phyloP scores from a whole-genome alignment of 1,284 basidiomycete species.

The Austroboletus olivaceoglutinosus region DNA sequence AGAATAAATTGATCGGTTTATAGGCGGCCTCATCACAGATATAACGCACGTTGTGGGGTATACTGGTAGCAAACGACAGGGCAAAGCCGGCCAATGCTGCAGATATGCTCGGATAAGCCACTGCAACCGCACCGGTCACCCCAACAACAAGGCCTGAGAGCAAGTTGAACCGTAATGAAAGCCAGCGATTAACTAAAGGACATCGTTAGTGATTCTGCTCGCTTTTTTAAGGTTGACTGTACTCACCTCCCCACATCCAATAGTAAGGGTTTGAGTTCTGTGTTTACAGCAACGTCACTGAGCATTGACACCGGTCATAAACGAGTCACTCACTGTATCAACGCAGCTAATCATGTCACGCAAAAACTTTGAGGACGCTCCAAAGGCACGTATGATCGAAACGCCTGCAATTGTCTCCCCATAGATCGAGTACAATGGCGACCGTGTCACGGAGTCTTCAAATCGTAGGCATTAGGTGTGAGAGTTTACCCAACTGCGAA shows the following conservation, averaged over 20 bases:
- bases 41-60: constrained; percentile 67
- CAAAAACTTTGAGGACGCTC: constrained; percentile 82
- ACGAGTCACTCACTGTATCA: constrained; percentile 60
- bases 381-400: constrained; percentile 84
- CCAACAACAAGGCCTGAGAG: constrained; percentile 74
- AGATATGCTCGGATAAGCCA: constrained; percentile 68
- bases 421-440: constrained; percentile 90
- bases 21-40: not conserved
- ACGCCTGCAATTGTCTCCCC: constrained; percentile 90
- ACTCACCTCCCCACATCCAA: constrained; percentile 79
- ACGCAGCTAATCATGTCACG: constrained; percentile 82
- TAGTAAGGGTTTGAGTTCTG: constrained; percentile 78
- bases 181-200: constrained; percentile 70
- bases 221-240: not conserved
- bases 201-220: constrained; percentile 1
- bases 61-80: constrained; percentile 75
- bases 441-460: constrained; percentile 82
- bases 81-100: constrained; percentile 84
- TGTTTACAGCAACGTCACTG: not conserved
- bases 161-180: constrained; percentile 80
- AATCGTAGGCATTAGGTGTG: constrained; percentile 1
- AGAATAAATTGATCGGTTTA: constrained; percentile 27
- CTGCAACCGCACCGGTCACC: constrained; percentile 64
- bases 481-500: not conserved
- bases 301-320: not conserved